Conservation (phyloP, 441 rosid genomes). For the Aleurites moluccanus region DNA sequence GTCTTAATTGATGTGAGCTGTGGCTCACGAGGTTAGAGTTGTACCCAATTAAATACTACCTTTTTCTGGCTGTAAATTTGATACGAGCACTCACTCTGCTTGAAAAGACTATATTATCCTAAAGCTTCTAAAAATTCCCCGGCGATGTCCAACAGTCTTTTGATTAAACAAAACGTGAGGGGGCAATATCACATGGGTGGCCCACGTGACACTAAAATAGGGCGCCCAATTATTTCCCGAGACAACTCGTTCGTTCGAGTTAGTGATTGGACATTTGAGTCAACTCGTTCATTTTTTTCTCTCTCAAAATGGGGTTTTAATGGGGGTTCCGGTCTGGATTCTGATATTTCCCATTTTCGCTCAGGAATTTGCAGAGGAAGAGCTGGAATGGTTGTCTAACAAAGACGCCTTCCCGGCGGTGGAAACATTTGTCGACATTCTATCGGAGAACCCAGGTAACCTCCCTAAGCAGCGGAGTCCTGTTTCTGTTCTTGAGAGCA, state of each 20-base stretch:
- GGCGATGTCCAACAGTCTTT: neutral
- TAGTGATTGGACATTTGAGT: conserved; percentile 29
- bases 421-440: conserved; percentile 54
- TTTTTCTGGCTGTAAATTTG: neutral
- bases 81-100: neutral
- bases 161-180: neutral
- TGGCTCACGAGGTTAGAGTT: conserved; percentile 43
- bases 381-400: conserved; percentile 79
- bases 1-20: conserved; percentile 46
- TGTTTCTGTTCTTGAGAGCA: conserved; percentile 64
- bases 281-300: conserved; percentile 8
- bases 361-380: conserved; percentile 72
- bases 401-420: conserved; percentile 72
- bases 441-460: conserved; percentile 33
- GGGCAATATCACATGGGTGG: conserved; percentile 17
- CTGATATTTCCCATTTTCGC: neutral
- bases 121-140: neutral
- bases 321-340: neutral
- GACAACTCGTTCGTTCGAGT: conserved; percentile 17
- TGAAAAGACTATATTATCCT: conserved; percentile 22
- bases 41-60: conserved; percentile 23
- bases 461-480: conserved; percentile 55
- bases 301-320: neutral
- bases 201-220: conserved; percentile 7
- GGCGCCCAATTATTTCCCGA: neutral